These are phyloP conservation scores for Microsporum ferrugineum DNA, from an alignment of 2,329 filamentous ascomycete genomes.

Conservation along the genomic window DNA sequence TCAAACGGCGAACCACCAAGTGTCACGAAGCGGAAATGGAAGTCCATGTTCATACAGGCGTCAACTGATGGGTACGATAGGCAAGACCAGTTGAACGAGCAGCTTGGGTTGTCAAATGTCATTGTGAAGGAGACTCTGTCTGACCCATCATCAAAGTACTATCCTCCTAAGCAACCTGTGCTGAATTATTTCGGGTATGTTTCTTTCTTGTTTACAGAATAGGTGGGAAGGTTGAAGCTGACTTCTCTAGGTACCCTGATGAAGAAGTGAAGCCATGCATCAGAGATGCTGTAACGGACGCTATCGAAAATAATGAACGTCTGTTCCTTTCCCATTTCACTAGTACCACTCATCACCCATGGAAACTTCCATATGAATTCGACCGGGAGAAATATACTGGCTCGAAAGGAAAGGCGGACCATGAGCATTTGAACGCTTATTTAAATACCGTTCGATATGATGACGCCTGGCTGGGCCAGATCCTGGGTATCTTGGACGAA, in stretches of 20 bases:
- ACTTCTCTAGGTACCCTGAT: slow-evolving; percentile 26
- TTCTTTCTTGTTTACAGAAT: background rate
- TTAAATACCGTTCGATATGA: slow-evolving; percentile 33
- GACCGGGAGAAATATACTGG: slow-evolving; percentile 20
- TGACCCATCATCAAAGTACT: slow-evolving; percentile 24
- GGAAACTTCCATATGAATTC: slow-evolving; percentile 27
- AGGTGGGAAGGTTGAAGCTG: background rate
- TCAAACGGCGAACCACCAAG: slow-evolving; percentile 4
- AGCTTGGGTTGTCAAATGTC: slow-evolving; percentile 28
- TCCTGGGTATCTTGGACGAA: slow-evolving; percentile 34
- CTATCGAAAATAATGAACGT: slow-evolving; percentile 18
- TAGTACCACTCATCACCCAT: slow-evolving; percentile 34
- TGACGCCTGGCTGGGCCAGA: slow-evolving; percentile 30
- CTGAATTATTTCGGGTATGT: slow-evolving; percentile 36
- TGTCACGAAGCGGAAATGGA: slow-evolving; percentile 22
- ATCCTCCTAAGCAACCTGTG: slow-evolving; percentile 20
- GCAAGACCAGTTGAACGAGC: slow-evolving; percentile 20
- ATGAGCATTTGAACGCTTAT: slow-evolving; percentile 33
- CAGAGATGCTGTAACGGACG: slow-evolving; percentile 17
- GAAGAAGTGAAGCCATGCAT: slow-evolving; percentile 31
- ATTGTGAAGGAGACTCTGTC: slow-evolving; percentile 24
- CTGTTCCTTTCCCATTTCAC: slow-evolving; percentile 26
- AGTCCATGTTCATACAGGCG: slow-evolving; percentile 23
- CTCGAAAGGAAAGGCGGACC: slow-evolving; percentile 14
- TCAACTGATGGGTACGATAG: slow-evolving; percentile 24